These are phyloP conservation scores for Aspergillus pseudoviridinutans DNA, from an alignment of 2,329 filamentous ascomycete genomes.

Conservation along the genomic window DNA sequence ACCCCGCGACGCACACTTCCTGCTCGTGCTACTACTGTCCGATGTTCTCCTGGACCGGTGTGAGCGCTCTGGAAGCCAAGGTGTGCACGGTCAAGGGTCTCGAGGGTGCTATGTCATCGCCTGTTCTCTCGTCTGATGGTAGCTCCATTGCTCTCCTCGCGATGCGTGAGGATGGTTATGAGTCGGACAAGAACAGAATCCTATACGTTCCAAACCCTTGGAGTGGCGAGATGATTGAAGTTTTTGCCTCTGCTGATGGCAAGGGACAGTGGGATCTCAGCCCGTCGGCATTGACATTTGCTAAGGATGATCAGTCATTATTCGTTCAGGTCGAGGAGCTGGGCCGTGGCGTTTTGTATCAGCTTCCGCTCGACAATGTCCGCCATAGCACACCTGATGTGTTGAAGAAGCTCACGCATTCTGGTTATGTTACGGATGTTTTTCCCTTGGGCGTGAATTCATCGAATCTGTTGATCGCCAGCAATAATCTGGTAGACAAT, in stretches of 20 bases:
- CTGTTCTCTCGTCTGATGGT: conserved; percentile 43
- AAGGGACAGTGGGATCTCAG: conserved; percentile 41
- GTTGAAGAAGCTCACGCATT: conserved; percentile 37
- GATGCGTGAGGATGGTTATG: conserved; percentile 45
- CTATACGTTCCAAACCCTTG: conserved; percentile 41
- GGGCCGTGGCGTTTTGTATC: conserved; percentile 42
- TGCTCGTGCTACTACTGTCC: conserved; percentile 45
- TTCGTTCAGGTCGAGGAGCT: conserved; percentile 40
- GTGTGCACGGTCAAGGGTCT: conserved; percentile 32
- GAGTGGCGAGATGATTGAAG: conserved; percentile 36
- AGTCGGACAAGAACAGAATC: conserved; percentile 46
- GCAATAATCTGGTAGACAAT: conserved; percentile 43
- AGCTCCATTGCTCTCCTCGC: conserved; percentile 41
- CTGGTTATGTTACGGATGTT: conserved; percentile 40
- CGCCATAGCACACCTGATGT: conserved; percentile 24
- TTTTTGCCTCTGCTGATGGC: conserved; percentile 36
- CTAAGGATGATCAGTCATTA: conserved; percentile 39
- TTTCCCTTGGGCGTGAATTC: conserved; percentile 32
- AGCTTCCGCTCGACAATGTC: conserved; percentile 31
- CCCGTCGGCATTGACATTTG: conserved; percentile 39
- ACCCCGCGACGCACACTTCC: conserved; percentile 45
- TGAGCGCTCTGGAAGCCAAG: conserved; percentile 28
- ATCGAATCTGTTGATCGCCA: conserved; percentile 39
- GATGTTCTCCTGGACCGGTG: conserved; percentile 40
- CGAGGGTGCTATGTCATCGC: conserved; percentile 43